Base-by-base conservation (phyloP, 495 filamentous ascomycete genomes). In the Xylaria castorea region DNA sequence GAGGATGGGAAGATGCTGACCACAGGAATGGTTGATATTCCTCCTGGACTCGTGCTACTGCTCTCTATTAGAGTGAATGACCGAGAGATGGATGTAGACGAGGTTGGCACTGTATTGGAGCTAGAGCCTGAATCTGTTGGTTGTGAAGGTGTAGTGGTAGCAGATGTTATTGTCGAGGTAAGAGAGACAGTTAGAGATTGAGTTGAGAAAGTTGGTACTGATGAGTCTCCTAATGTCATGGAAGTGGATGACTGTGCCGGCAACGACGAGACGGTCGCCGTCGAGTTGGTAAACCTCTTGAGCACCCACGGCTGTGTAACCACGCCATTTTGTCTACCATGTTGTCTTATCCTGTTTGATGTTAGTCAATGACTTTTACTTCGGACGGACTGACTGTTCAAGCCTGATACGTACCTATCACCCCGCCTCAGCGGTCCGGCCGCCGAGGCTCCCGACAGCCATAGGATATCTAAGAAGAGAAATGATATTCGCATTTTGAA, bases 341-440 rank as follows among this genome's bases (percentile, higher is more conserved):
- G 32, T 61, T 22, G 32, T 8, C 69, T 71, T 38, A 68, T 62
- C 66, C 76, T 79, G 51, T 40, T 53, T 46, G 2, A 44, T 67
- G 48, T 79, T 73, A 79, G 76, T 61, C 20, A 65, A 57, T 27
- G n/a, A 48, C 36, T 32, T 57, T 50, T 20, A 14, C 34, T 36
- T 12, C 20, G n/a, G 57, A 38, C 0, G 22, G 40, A 46, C 67
- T 18, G 30, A 71, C n/a, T 36, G 11, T 50, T 30, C 38, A 30
- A 30, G 62, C 58, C 12, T 67, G 32, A 25, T 73, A 73, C 76
- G 14, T 79, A 79, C 78, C 78, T 75, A 8, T 71, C 74, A 44
- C 64, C 73, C 48, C 74, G 67, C 73, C 73, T 76, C 78, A 76
- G 69, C 76, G 78, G 78, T 64, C 78, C 78, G 53, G 78, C 78